phyloP scores from a whole-genome alignment of 2,329 filamentous ascomycete genomes.

The Xylaria sp. region DNA sequence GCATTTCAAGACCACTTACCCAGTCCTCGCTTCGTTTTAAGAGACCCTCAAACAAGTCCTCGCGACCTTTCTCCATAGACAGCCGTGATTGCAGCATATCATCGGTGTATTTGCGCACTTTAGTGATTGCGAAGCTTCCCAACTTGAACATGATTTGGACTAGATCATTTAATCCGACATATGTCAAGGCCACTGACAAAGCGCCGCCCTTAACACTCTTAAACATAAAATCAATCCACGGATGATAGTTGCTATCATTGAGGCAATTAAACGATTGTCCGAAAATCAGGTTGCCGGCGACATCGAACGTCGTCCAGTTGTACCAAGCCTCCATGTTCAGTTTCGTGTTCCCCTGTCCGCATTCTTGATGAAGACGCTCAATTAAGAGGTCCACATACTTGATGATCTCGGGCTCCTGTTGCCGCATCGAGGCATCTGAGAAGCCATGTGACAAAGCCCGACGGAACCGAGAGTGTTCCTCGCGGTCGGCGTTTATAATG shows the following conservation, averaged over 20 bases:
- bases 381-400: constrained; percentile 50
- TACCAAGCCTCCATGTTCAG: constrained; percentile 47
- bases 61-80: constrained; percentile 29
- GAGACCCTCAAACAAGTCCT: constrained; percentile 44
- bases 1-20: constrained; percentile 26
- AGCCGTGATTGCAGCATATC: constrained; percentile 35
- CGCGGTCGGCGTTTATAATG: constrained; percentile 40
- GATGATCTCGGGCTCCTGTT: constrained; percentile 43
- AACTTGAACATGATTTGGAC: constrained; percentile 31
- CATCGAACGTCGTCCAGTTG: constrained; percentile 43
- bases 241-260: constrained; percentile 38
- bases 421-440: constrained; percentile 37
- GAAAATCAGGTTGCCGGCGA: constrained; percentile 44
- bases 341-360: constrained; percentile 29
- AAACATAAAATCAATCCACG: constrained; percentile 44
- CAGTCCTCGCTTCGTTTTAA: constrained; percentile 40
- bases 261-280: constrained; percentile 50
- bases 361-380: constrained; percentile 44
- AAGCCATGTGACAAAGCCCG: constrained; percentile 42
- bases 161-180: constrained; percentile 31
- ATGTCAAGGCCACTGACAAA: constrained; percentile 28
- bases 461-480: constrained; percentile 39
- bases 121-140: constrained; percentile 21
- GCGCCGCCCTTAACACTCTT: constrained; percentile 37
- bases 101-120: constrained; percentile 28